Base-by-base conservation (phyloP, 306 rosid genomes). In the Vachellia collinsii region DNA sequence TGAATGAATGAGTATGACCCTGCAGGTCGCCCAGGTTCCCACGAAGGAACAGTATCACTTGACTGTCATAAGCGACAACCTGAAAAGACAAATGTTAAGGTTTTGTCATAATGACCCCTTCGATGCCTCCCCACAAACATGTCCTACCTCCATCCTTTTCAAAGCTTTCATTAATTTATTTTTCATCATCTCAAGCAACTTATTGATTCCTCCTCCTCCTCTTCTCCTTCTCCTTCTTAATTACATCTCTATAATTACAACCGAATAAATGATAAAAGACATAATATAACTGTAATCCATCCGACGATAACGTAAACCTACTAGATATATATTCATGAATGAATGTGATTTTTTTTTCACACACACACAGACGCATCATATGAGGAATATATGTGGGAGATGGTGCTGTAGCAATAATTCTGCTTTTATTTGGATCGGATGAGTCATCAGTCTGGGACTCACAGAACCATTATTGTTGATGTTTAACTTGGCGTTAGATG, bases 51-150 rank as follows among this genome's bases (percentile, higher is more conserved):
- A 82, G 96, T 85, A 93, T 88, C 90, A 69, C 79, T 79, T 17
- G 86, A 78, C 76, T 80, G 85, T 87, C 81, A 85, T 76, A 89
- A 86, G 85, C 61, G 92, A 93, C 99, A 92, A 90, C 43, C 83
- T 86, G 93, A 93, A 91, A 91, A 85, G 98, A 95, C 97, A 95
- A 93, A 89, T 84, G 86, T 93, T 93, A 95, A 91, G 99, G 98
- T 93, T 91, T 82, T 88, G 92, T 91, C 97, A 92, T 86, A 77
- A 93, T 84, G 92, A 86, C 90, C 81, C 67, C 85, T 85, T 88
- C 84, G 92, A 89, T 87, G 74, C 86, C 81, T 83, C 74, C 81
- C 82, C 74, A 61, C 63, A 78, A 51, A 2, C 23, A 68, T 41
- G n/a, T 56, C 98, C 98, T 93, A 93, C 94, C 69, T 20, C n/a